Base-by-base conservation (phyloP, 805 yeast genomes). In the Debaryomyces maramus region DNA sequence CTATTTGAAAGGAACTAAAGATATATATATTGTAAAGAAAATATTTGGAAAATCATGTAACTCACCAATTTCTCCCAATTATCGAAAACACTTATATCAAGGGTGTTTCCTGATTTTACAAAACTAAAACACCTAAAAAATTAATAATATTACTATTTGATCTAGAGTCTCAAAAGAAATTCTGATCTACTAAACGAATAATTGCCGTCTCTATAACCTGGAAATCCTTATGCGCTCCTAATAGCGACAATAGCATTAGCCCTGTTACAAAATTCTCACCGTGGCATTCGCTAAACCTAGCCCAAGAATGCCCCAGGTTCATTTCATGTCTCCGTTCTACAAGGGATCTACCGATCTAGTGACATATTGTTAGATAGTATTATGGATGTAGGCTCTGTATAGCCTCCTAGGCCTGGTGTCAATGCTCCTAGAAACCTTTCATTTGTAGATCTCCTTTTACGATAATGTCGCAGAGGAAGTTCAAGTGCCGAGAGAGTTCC, bases 71-170 rank as follows among this genome's bases (percentile, higher is more conserved):
- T n/a, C 11, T 24, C 28, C 28, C 13, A 24, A 24, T 24, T 24
- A 24, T 33, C 22, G 21, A 33, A 33, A 33, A 33, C 36, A 33
- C 36, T 22, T 33, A 19, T 33, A 22, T 33, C 11, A 33, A 33
- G 36, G 36, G 36, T 33, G 36, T 33, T 33, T 33, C 36, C 36
- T 33, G 36, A 33, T 33, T 33, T 33, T 16, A 15, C 20, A 29
- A 15, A 29, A 29, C 32, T 29, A 29, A 29, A 29, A 29, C 18
- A 29, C 18, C 18, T 16, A 29, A 29, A 29, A 29, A 29, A 29
- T n/a, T 29, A 29, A 29, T 15, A 29, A 29, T 16, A 29, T 3
- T n/a, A n/a, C n/a, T n/a, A 3, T n/a, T 29, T 16, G 20, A 29
- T 29, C 32, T 24, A 24, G 28, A 24, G 28, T 29, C 32, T 15